Base-by-base conservation (phyloP, 768 basidiomycete genomes). In the Tephrocybe sp. region DNA sequence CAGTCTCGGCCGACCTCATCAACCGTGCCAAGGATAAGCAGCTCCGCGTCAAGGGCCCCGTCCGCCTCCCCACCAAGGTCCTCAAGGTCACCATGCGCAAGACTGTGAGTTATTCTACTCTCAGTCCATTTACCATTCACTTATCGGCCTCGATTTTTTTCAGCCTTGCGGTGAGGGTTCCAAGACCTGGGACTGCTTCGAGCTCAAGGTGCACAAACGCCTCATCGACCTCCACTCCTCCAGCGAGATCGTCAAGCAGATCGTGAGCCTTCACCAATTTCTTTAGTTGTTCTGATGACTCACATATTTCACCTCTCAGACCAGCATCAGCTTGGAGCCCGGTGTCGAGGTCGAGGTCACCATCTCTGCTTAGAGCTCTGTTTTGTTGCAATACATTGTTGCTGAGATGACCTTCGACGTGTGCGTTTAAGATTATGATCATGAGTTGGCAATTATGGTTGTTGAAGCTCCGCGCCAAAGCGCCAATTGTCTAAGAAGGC, bases 151-250 rank as follows among this genome's bases (percentile, higher is more conserved):
- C 31, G 35, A 30, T n/a, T 40, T 24, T 52, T n/a, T n/a, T 8
- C 62, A 97, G 92, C 91, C 97, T 73, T 98, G 97, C 67, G 97
- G 97, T 92, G 97, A 98, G 76, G 97, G 97, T 80, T 98, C 97
- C 62, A 99, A 99, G 87, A 99, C 97, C 68, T 99, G 97, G 97
- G 97, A 99, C 76, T 86, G 92, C 64, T 98, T 94, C 76, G 96
- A 99, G 76, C 87, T 99, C 76, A 95, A 95, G 80, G 80, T 99
- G 55, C 96, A 99, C 87, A 99, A 99, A 79, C 91, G 97, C 65
- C 82, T 99, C 70, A 98, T 99, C 65, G 97, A 99, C 79, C 79
- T 99, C 61, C 92, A 96, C 80, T 95, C 97, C 44, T 96, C 95
- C 55, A 91, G 91, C 69, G 97, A 98, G 76, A 89, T 98, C 60